A percentile compares a stretch with the other conserved stretches of the same genome.
phyloP scores from a whole-genome alignment of 2,329 filamentous ascomycete species.

The Xylaria sp. region DNA sequence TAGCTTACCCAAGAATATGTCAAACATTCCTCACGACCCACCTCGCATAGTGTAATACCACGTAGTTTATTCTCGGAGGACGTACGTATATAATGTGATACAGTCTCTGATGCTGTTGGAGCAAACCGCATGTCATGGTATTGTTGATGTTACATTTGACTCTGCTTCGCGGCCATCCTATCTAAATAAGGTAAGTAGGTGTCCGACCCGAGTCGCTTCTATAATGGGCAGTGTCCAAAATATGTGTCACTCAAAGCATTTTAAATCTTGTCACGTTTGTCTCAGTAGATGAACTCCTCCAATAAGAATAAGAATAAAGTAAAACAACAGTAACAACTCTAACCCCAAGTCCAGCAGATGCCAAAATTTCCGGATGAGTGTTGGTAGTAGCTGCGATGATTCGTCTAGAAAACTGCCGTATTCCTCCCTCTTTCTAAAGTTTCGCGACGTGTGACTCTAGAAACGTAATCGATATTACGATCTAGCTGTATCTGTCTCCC shows the following conservation, averaged over 20 bases:
- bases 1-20: constrained; percentile 1
- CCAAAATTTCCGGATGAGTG: not conserved
- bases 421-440: not conserved
- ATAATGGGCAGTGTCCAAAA: not conserved
- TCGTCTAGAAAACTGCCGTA: not conserved
- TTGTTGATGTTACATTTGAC: not conserved
- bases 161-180: not conserved
- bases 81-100: not conserved
- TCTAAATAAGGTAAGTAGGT: not conserved
- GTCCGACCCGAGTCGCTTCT: not conserved
- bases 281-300: not conserved
- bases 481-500: not conserved
- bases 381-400: not conserved
- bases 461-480: not conserved
- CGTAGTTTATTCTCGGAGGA: not conserved
- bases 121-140: not conserved
- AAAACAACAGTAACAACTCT: not conserved
- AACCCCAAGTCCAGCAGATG: not conserved
- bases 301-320: constrained; percentile 3
- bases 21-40: not conserved
- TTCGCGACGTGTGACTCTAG: not conserved
- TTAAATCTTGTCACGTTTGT: not conserved
- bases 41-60: not conserved
- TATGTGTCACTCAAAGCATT: not conserved
- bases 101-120: not conserved